A percentile compares a stretch with the other conserved stretches of the same genome.
These are phyloP conservation scores for Akebia trifoliata DNA, from an alignment of 164 flowering plant species.

Conservation along the genomic window DNA sequence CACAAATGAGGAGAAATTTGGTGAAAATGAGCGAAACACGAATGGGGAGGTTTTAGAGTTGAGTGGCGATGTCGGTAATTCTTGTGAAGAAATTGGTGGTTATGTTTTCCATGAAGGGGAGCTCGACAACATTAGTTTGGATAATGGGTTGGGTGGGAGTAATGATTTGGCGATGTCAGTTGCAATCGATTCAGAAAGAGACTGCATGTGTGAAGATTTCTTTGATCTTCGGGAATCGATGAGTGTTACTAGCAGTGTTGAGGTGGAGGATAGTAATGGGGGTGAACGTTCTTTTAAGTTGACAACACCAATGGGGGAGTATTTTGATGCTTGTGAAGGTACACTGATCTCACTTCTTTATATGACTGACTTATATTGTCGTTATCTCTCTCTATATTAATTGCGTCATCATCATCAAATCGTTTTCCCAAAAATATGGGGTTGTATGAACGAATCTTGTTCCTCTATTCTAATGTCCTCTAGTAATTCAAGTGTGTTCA, in stretches of 20 bases:
- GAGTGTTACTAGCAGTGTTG: constrained; percentile 51
- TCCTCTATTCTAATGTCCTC: no score
- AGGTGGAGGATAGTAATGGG: constrained; percentile 43
- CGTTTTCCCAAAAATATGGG: no score
- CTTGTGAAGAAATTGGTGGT: constrained; percentile 18
- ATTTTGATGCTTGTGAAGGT: constrained; percentile 95
- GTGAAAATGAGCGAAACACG: neutral
- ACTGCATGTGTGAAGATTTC: constrained; percentile 52
- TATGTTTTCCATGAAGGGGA: constrained; percentile 24
- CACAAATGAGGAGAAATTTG: no score
- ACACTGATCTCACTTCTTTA: neutral
- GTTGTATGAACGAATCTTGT: no score
- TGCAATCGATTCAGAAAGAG: constrained; percentile 27
- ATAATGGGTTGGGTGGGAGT: constrained; percentile 12
- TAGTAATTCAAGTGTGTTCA: no score
- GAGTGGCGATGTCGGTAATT: constrained; percentile 7
- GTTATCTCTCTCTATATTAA: neutral
- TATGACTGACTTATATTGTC: neutral
- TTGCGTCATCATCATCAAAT: no score
- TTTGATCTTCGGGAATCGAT: constrained; percentile 63
- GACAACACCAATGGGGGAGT: constrained; percentile 48
- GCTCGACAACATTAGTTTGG: no score
- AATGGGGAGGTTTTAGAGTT: constrained; percentile 11
- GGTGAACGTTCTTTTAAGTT: constrained; percentile 29
- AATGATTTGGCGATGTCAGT: constrained; percentile 18